These are phyloP conservation scores for Pleurotus sapidus DNA, from an alignment of 768 basidiomycete genomes.

Conservation along the genomic window DNA sequence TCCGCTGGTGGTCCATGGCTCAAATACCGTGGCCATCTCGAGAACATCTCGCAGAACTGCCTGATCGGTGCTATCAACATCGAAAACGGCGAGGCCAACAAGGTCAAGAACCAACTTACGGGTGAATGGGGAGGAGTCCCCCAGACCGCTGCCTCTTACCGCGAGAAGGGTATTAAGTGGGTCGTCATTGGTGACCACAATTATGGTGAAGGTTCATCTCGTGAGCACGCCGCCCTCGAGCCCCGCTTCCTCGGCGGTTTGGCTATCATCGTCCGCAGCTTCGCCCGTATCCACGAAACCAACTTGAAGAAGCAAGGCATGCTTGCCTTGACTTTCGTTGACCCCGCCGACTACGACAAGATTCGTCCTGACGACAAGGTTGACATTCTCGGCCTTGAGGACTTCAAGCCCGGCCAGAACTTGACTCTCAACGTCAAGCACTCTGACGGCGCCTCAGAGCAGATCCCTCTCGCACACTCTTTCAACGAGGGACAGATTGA, in stretches of 20 bases:
- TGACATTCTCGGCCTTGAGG: constrained; percentile 84
- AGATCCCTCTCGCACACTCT: constrained; percentile 81
- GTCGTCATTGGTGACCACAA: constrained; percentile 95
- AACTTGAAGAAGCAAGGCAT: constrained; percentile 99
- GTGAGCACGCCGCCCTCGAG: constrained; percentile 96
- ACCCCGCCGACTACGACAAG: constrained; percentile 95
- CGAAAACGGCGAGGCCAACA: constrained; percentile 96
- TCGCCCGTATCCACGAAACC: constrained; percentile 97
- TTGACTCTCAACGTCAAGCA: constrained; percentile 83
- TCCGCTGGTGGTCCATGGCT: constrained; percentile 98
- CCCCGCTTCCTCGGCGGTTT: constrained; percentile 93
- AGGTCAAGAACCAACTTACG: constrained; percentile 86
- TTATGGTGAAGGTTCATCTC: constrained; percentile 98
- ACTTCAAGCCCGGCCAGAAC: constrained; percentile 90
- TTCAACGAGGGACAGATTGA: constrained; percentile 98
- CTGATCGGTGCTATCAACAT: constrained; percentile 96
- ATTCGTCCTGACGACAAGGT: constrained; percentile 84
- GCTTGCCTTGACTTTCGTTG: constrained; percentile 91
- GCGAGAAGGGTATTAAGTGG: constrained; percentile 90
- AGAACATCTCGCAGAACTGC: constrained; percentile 99
- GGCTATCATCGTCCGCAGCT: constrained; percentile 94
- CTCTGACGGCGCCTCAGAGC: constrained; percentile 72
- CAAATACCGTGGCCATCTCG: constrained; percentile 98
- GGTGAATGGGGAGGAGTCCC: constrained; percentile 88
- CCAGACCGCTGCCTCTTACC: constrained; percentile 82